Percentiles rank a stretch among this genome's conserved stretches.
Evolutionary conservation across 495 filamentous ascomycete genomes (phyloP).

Genomic region (Trichocladium uniseriatum): DNA sequence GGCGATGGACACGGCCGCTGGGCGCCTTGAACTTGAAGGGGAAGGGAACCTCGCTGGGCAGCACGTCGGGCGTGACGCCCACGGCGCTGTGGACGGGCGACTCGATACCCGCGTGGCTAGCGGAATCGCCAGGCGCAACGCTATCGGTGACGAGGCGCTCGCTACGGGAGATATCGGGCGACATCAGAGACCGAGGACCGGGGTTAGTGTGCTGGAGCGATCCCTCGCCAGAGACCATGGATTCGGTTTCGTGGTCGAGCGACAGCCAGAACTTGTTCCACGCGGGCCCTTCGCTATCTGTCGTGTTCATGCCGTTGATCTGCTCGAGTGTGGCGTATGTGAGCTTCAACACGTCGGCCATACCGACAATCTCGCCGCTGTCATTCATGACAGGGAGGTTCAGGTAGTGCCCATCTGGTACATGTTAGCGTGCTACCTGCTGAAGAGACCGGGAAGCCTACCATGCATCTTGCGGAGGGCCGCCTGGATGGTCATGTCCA

Average conservation of each 20-base stretch:
- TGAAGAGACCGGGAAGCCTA: conserved; percentile 34
- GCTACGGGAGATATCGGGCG: conserved; percentile 58
- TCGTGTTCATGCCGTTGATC: conserved; percentile 60
- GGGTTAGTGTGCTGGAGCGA: conserved; percentile 42
- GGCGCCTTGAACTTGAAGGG: conserved; percentile 99
- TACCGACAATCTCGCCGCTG: conserved; percentile 90
- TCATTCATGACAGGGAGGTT: conserved; percentile 99
- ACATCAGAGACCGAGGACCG: conserved; percentile 50
- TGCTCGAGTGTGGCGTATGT: conserved; percentile 98
- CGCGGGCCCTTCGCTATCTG: conserved; percentile 86
- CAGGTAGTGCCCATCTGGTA: conserved; percentile 89
- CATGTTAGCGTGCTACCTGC: not conserved
- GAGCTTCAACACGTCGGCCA: conserved; percentile 97
- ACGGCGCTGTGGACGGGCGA: conserved; percentile 59
- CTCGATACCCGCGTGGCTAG: conserved; percentile 80
- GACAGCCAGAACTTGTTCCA: conserved; percentile 99
- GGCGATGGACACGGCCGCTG: conserved; percentile 84
- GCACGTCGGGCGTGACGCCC: conserved; percentile 29
- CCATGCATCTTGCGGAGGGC: conserved; percentile 98
- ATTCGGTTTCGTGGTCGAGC: conserved; percentile 92
- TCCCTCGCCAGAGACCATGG: conserved; percentile 86
- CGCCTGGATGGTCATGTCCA: conserved; percentile 98
- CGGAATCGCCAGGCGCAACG: conserved; percentile 85
- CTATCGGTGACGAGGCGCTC: conserved; percentile 54
- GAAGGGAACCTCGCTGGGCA: conserved; percentile 67